These are phyloP conservation scores for Somion occarium DNA, from an alignment of 1,284 basidiomycete genomes.

Conservation along the genomic window DNA sequence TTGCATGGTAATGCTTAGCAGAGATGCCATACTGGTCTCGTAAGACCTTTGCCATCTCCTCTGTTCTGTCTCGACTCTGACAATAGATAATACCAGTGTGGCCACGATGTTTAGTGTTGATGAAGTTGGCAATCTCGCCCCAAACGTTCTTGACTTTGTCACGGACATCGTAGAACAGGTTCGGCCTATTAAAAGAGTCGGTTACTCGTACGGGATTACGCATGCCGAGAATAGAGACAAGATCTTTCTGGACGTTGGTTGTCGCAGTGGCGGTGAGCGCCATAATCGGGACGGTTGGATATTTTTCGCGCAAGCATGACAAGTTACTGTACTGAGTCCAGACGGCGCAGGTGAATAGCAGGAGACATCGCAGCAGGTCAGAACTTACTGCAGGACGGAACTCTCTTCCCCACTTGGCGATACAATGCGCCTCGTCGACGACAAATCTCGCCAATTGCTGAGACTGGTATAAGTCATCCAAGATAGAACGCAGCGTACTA, in stretches of 20 bases:
- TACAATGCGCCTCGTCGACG: slow-evolving; percentile 95
- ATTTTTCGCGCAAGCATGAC: slow-evolving; percentile 65
- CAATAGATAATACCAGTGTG: slow-evolving; percentile 91
- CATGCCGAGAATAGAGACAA: slow-evolving; percentile 71
- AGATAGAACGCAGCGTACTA: slow-evolving; percentile 47
- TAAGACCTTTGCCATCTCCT: slow-evolving; percentile 73
- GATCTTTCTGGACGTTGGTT: slow-evolving; percentile 71
- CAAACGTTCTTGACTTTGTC: slow-evolving; percentile 56
- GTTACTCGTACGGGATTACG: slow-evolving; percentile 54
- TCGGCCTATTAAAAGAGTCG: slow-evolving; percentile 91
- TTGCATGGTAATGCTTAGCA: slow-evolving; percentile 87
- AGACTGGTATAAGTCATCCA: slow-evolving; percentile 53
- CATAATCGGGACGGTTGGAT: slow-evolving; percentile 85
- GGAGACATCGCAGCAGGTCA: background rate
- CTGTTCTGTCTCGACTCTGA: slow-evolving; percentile 67
- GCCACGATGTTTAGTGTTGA: slow-evolving; percentile 52
- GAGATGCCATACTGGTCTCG: slow-evolving; percentile 49
- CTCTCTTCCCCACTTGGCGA: slow-evolving; percentile 82
- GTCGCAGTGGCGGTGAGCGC: slow-evolving; percentile 95
- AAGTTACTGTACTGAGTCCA: slow-evolving; percentile 61
- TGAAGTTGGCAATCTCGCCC: slow-evolving; percentile 69
- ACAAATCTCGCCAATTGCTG: slow-evolving; percentile 83
- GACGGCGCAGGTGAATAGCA: slow-evolving; percentile 12
- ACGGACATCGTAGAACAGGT: slow-evolving; percentile 81
- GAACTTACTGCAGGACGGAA: slow-evolving; percentile 71